Evolutionary conservation across 1,139 yeast species (phyloP).

Genomic region (Saccharomyces hybrid): DNA sequence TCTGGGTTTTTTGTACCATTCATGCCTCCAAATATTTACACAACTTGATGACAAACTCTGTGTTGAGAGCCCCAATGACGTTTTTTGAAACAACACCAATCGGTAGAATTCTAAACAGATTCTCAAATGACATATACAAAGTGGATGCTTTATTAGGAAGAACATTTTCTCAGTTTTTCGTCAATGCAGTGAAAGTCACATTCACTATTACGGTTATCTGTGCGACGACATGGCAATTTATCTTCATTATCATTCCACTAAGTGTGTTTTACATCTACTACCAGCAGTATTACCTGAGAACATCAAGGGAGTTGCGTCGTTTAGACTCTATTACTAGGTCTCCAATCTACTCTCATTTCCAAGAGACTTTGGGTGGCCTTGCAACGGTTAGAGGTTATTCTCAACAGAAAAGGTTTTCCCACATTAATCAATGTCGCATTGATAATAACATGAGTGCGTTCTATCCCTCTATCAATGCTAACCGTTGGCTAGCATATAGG

Average conservation of each 20-base stretch:
- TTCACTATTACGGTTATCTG: constrained; percentile 80
- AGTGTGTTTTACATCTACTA: constrained; percentile 67
- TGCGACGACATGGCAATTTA: constrained; percentile 81
- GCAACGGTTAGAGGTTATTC: constrained; percentile 83
- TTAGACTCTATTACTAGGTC: constrained; percentile 88
- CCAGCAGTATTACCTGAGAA: constrained; percentile 81
- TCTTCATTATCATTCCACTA: constrained; percentile 65
- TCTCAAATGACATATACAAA: constrained; percentile 88
- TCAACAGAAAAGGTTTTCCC: constrained; percentile 66
- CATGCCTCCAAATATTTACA: constrained; percentile 77
- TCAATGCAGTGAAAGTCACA: constrained; percentile 62
- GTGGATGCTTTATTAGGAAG: constrained; percentile 84
- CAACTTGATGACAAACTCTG: constrained; percentile 68
- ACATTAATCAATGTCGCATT: constrained; percentile 66
- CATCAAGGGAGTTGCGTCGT: constrained; percentile 92
- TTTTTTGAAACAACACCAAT: constrained; percentile 96
- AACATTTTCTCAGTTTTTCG: constrained; percentile 76
- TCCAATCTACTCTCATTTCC: constrained; percentile 95
- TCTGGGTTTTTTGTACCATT: constrained; percentile 82
- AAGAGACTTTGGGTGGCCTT: constrained; percentile 87
- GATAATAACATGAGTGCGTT: constrained; percentile 86
- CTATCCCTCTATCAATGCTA: constrained; percentile 89
- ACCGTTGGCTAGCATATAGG: constrained; percentile 95
- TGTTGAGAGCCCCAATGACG: constrained; percentile 90
- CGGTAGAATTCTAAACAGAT: constrained; percentile 88